These are phyloP conservation scores for Zanthoxylum bungeanum DNA, from an alignment of 345 rosid species.

Conservation along the genomic window DNA sequence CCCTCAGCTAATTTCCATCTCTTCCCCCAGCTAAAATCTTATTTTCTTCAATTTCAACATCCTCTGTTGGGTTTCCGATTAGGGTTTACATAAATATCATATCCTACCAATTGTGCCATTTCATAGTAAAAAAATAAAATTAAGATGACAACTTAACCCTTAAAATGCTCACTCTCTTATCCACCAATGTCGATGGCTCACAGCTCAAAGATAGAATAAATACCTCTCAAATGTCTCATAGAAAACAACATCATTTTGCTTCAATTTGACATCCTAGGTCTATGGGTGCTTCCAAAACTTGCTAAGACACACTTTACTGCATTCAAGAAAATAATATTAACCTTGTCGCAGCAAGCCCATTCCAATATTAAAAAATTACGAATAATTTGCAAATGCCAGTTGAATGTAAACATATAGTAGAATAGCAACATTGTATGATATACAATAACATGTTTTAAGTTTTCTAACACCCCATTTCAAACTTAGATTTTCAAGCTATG, in stretches of 20 bases:
- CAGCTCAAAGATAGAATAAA: background rate
- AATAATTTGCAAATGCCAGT: background rate
- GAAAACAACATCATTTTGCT: background rate
- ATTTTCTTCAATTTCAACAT: background rate
- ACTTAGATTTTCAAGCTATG: background rate
- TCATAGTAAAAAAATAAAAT: background rate
- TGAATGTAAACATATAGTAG: background rate
- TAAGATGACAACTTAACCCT: background rate
- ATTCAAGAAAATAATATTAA: background rate
- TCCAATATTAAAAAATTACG: background rate
- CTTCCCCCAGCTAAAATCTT: background rate
- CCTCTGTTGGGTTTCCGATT: background rate
- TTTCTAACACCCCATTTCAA: background rate
- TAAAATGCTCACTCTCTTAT: background rate
- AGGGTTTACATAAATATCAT: background rate
- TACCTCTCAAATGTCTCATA: background rate
- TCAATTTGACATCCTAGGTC: background rate
- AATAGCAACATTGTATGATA: background rate
- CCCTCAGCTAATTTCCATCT: background rate
- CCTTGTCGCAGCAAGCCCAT: background rate
- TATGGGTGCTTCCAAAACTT: background rate
- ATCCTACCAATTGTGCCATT: background rate
- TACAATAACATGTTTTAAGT: background rate
- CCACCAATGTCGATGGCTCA: background rate
- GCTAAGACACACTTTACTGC: background rate